Percentiles rank a stretch among this genome's conserved stretches.
phyloP scores from a whole-genome alignment of 2,329 filamentous ascomycete genomes.

The Alternaria dauci region DNA sequence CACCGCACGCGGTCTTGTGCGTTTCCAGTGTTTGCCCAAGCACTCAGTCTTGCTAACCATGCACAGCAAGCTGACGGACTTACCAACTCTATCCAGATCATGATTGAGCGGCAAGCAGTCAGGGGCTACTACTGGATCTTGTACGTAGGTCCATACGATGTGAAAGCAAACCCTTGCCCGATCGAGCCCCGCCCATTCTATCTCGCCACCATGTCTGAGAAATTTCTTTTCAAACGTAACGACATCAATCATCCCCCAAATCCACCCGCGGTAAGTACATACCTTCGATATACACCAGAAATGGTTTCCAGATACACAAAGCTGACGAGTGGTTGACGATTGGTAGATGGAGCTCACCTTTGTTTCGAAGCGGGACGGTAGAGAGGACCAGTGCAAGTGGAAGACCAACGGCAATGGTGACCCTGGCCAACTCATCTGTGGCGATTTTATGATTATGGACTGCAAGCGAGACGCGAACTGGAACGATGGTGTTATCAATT shows the following conservation, averaged over 20 bases:
- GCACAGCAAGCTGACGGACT: neutral
- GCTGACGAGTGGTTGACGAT: neutral
- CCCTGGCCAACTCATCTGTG: neutral
- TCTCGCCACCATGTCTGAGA: neutral
- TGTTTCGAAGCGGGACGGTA: too few relatives aligned
- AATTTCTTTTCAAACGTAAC: neutral
- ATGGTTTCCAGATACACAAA: neutral
- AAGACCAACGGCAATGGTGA: neutral
- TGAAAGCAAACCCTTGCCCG: neutral
- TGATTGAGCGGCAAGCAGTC: neutral
- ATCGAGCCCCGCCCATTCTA: neutral
- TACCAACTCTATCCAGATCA: neutral
- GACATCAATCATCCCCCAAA: neutral
- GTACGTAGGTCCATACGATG: neutral
- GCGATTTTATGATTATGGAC: neutral
- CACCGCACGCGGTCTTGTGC: neutral
- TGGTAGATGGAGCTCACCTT: neutral
- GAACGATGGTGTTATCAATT: neutral
- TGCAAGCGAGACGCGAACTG: neutral
- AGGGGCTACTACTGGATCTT: neutral
- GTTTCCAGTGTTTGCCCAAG: neutral
- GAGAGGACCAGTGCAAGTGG: neutral
- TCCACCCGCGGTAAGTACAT: neutral
- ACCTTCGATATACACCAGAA: neutral
- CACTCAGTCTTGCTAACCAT: neutral